These are phyloP conservation scores for Triangularia setosa DNA, from an alignment of 2,329 filamentous ascomycete species.

Conservation along the genomic window DNA sequence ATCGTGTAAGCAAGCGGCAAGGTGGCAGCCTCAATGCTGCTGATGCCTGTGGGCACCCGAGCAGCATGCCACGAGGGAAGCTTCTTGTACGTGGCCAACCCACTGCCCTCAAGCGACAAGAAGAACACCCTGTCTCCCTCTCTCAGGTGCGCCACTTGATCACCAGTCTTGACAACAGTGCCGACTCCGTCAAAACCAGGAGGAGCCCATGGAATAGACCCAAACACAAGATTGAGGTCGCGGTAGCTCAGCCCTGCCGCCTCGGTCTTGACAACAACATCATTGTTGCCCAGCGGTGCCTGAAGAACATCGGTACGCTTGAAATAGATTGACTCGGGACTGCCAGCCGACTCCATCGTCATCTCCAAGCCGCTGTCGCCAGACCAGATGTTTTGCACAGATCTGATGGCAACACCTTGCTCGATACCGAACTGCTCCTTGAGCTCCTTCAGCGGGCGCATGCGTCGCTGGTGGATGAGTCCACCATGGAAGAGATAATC, in stretches of 20 bases:
- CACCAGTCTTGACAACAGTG: not conserved
- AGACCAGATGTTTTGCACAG: not conserved
- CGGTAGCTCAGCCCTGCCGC: not conserved
- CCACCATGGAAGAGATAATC: not conserved
- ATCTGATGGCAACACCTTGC: not conserved
- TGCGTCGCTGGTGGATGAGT: not conserved
- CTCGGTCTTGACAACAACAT: not conserved
- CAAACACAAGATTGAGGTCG: not conserved
- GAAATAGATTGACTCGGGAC: not conserved
- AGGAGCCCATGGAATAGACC: not conserved
- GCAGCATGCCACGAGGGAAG: not conserved
- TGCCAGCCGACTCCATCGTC: not conserved
- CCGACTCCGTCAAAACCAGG: not conserved
- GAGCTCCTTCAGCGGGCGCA: not conserved
- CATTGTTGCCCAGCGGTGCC: not conserved
- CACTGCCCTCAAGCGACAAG: not conserved
- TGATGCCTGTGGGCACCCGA: slow-evolving; percentile 6
- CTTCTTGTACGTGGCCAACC: not conserved
- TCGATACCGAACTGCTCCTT: not conserved
- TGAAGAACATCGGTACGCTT: not conserved
- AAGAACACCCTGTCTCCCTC: not conserved
- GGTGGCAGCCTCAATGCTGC: slow-evolving; percentile 16
- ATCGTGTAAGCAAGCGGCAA: slow-evolving; percentile 17
- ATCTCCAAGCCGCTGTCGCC: not conserved
- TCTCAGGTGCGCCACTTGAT: not conserved